phyloP scores from a whole-genome alignment of 75 land plant species.

The Selaginella moellendorffii region DNA sequence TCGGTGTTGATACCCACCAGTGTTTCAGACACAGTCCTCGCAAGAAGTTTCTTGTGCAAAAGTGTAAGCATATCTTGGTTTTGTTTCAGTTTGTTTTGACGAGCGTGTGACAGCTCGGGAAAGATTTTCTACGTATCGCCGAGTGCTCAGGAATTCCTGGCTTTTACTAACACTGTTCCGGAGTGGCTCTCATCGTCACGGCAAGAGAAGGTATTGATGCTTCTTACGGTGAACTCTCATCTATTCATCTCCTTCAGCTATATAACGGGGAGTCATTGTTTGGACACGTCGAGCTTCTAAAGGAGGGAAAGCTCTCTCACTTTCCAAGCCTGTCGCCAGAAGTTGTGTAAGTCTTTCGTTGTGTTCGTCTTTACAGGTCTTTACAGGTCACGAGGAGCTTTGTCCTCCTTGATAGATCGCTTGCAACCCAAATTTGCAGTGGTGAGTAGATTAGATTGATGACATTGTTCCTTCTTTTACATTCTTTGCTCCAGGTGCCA shows the following conservation, averaged over 20 bases:
- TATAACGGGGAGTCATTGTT: constrained; percentile 72
- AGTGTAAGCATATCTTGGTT: not conserved
- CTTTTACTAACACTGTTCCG: constrained; percentile 57
- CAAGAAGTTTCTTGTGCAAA: constrained; percentile 1
- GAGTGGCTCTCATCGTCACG: constrained; percentile 73
- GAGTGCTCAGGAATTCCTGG: constrained; percentile 61
- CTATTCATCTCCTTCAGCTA: constrained; percentile 33
- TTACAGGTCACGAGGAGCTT: not conserved
- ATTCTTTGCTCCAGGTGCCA: constrained; percentile 21
- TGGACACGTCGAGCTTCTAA: constrained; percentile 44
- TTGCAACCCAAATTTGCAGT: not conserved
- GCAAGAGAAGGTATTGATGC: constrained; percentile 56
- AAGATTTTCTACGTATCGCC: constrained; percentile 65
- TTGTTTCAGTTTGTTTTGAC: not conserved
- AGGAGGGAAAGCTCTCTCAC: constrained; percentile 41
- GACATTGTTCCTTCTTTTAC: no score
- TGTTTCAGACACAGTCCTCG: constrained; percentile 42
- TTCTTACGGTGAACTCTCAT: no score
- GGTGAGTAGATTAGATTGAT: no score
- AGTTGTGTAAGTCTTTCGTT: constrained; percentile 34
- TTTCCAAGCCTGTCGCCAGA: constrained; percentile 36
- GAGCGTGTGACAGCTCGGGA: constrained; percentile 60
- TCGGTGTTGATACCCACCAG: constrained; percentile 64
- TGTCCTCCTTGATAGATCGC: not conserved
- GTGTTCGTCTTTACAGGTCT: not conserved